Evolutionary conservation across 768 basidiomycete species (phyloP).

Genomic region (Artomyces pyxidatus): DNA sequence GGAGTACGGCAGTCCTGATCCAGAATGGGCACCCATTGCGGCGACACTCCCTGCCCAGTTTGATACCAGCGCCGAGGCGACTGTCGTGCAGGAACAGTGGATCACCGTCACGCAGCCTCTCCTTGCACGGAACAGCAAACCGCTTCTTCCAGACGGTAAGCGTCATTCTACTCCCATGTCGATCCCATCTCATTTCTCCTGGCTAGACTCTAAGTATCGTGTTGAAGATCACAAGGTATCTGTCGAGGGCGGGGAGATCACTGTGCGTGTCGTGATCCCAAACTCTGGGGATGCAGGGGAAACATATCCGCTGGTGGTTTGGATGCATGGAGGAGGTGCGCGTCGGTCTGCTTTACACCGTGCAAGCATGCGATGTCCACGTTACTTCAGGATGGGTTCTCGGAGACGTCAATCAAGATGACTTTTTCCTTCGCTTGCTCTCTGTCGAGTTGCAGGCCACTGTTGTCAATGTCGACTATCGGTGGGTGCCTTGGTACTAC

Average conservation of each 20-base stretch:
- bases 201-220: conserved; percentile 5
- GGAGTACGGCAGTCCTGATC: too few species aligned
- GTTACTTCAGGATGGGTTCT: neutral
- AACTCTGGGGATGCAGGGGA: neutral
- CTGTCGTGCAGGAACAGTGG: too few species aligned
- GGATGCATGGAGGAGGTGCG: conserved; percentile 12
- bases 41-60: too few species aligned
- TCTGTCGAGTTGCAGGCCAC: neutral
- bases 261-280: conserved; percentile 3
- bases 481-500: too few species aligned
- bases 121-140: too few species aligned
- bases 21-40: too few species aligned
- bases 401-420: neutral
- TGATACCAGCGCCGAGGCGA: too few species aligned
- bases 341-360: too few species aligned
- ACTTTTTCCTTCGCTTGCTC: neutral
- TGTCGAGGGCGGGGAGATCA: conserved; percentile 10
- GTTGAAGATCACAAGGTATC: conserved; percentile 5
- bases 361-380: neutral
- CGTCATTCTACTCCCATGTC: too few species aligned
- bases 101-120: too few species aligned
- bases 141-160: too few species aligned
- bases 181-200: too few species aligned
- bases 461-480: neutral
- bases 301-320: conserved; percentile 7